These are phyloP conservation scores for Sarocladiaceae sp. DNA, from an alignment of 2,329 filamentous ascomycete genomes.

Conservation along the genomic window DNA sequence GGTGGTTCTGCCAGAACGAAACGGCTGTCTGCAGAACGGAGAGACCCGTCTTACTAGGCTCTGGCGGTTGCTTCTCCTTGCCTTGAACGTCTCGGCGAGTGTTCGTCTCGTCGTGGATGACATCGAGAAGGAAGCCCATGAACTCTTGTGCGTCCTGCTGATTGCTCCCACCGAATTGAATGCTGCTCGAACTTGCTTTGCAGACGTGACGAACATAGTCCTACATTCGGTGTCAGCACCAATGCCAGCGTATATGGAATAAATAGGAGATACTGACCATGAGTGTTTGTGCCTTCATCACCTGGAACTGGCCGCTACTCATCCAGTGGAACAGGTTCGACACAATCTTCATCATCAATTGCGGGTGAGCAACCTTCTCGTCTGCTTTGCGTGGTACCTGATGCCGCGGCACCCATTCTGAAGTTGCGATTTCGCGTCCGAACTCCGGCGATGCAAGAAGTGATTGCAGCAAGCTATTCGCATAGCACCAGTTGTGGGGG, in stretches of 20 bases:
- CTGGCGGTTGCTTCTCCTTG: constrained; percentile 14
- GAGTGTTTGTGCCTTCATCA: constrained; percentile 49
- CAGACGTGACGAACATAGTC: constrained; percentile 46
- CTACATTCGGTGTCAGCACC: constrained; percentile 23
- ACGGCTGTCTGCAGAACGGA: constrained; percentile 50
- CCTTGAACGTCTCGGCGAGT: constrained; percentile 36
- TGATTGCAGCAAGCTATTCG: constrained; percentile 84
- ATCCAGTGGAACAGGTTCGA: constrained; percentile 55
- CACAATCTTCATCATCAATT: constrained; percentile 54
- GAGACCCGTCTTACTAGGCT: constrained; percentile 27
- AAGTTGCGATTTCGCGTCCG: constrained; percentile 55
- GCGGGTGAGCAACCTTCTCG: constrained; percentile 44
- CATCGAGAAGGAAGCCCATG: constrained; percentile 72
- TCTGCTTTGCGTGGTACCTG: constrained; percentile 61
- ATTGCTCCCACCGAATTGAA: constrained; percentile 60
- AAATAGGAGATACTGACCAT: constrained; percentile 38
- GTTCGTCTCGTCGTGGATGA: constrained; percentile 83
- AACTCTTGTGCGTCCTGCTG: constrained; percentile 95
- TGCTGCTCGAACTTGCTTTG: constrained; percentile 20
- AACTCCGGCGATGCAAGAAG: constrained; percentile 68
- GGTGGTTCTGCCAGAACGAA: constrained; percentile 69
- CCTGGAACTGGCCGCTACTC: constrained; percentile 40
- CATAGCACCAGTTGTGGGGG: constrained; percentile 79
- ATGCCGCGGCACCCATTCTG: constrained; percentile 55
- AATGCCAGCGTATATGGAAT: neutral